Conservation (phyloP, 2,329 filamentous ascomycete species). For the Penicillium sp. region DNA sequence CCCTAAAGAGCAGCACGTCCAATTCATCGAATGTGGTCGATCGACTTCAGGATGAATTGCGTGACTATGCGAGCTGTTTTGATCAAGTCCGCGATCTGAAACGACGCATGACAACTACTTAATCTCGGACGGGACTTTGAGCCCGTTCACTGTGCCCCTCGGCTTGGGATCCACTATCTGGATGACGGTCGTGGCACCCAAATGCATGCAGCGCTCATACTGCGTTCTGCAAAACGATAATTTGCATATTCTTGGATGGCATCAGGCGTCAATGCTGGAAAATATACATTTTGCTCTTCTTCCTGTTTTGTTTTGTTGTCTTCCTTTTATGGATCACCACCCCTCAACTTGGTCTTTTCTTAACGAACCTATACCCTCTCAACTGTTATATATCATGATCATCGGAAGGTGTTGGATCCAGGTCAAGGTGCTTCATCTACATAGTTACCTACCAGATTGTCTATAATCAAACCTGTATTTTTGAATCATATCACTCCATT, state of each 20-base stretch:
- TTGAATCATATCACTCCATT: background rate
- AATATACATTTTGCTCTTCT: constrained; percentile 6
- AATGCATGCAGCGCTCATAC: constrained; percentile 5
- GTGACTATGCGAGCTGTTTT: constrained; percentile 82
- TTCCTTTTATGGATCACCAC: background rate
- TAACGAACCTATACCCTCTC: constrained; percentile 7
- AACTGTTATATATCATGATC: constrained; percentile 7
- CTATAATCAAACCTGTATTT: constrained; percentile 1
- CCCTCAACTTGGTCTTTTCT: background rate
- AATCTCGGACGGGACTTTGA: background rate
- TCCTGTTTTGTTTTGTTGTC: background rate
- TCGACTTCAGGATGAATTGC: constrained; percentile 72
- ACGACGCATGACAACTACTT: constrained; percentile 37
- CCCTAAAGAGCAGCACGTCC: constrained; percentile 63
- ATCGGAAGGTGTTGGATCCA: constrained; percentile 4
- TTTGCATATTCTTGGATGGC: constrained; percentile 15
- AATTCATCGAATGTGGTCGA: constrained; percentile 59
- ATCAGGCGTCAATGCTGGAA: constrained; percentile 17
- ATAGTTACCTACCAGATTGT: constrained; percentile 4
- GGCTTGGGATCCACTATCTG: background rate
- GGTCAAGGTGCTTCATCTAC: background rate
- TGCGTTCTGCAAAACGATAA: constrained; percentile 8
- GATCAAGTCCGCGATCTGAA: constrained; percentile 66
- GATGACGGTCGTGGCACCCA: background rate
- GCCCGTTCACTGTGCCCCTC: background rate